A percentile compares a stretch with the other conserved stretches of the same genome.
Conservation (phyloP, 2,329 filamentous ascomycete genomes). For the Aspergillus bombycis region DNA sequence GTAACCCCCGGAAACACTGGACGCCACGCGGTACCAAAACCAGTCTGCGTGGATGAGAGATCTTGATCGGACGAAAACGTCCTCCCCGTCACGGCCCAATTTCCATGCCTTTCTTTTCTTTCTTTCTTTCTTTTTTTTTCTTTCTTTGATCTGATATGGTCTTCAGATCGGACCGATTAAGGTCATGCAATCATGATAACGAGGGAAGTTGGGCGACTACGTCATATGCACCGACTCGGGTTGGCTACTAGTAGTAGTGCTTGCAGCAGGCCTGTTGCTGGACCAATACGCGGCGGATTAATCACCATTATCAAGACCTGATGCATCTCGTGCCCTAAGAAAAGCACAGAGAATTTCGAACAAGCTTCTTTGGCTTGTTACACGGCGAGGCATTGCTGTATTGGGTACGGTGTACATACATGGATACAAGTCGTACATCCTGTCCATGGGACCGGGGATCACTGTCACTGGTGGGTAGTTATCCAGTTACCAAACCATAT, state of each 20-base stretch:
- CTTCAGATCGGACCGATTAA: not conserved
- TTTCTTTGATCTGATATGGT: constrained; percentile 1
- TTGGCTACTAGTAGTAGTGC: not conserved
- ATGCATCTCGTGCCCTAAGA: not conserved
- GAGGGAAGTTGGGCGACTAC: not conserved
- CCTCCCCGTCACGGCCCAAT: not conserved
- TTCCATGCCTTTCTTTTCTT: not conserved
- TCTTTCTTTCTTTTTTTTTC: not conserved
- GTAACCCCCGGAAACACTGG: not conserved
- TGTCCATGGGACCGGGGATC: not conserved
- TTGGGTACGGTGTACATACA: too few relatives aligned
- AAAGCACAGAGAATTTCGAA: not conserved
- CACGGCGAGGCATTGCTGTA: not conserved
- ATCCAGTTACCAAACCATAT: constrained; percentile 3
- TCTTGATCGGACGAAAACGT: not conserved
- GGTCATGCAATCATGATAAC: not conserved
- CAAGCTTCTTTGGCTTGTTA: constrained; percentile 1
- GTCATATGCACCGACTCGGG: not conserved
- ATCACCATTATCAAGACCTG: not conserved
- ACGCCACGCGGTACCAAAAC: constrained; percentile 1
- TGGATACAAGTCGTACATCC: too few relatives aligned
- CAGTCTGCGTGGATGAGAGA: not conserved
- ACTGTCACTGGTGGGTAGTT: not conserved
- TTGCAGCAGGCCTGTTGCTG: not conserved
- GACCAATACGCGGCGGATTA: not conserved